Conservation (phyloP, 2,329 filamentous ascomycete genomes). For the Polytolypa hystricis region DNA sequence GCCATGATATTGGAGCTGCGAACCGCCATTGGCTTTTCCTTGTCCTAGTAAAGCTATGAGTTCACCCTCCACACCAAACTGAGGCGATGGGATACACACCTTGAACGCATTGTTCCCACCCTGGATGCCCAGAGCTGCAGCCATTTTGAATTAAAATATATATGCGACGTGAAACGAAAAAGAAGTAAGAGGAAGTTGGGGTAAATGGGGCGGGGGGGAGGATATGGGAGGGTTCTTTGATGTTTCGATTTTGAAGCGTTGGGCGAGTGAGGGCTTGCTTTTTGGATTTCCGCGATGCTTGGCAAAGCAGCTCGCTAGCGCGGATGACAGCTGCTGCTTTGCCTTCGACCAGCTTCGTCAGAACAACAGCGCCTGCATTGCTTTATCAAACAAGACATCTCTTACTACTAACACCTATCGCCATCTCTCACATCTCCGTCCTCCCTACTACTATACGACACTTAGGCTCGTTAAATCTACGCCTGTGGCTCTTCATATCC, state of each 20-base stretch:
- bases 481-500: not conserved
- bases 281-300: conserved; percentile 3
- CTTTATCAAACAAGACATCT: not conserved
- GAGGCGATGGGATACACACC: conserved; percentile 27
- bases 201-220: conserved; percentile 14
- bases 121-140: conserved; percentile 35
- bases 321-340: conserved; percentile 1
- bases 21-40: conserved; percentile 98
- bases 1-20: conserved; percentile 94
- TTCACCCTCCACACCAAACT: conserved; percentile 12
- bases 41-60: conserved; percentile 48
- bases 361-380: not conserved
- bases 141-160: conserved; percentile 34
- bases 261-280: not conserved
- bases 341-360: not conserved
- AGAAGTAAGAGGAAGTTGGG: conserved; percentile 14
- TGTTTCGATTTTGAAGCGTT: too few species aligned
- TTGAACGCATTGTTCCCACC: conserved; percentile 56
- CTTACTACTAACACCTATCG: not conserved
- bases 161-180: conserved; percentile 16
- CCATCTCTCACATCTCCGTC: not conserved
- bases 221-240: not conserved
- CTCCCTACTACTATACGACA: not conserved
- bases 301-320: conserved; percentile 4
- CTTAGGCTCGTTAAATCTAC: too few species aligned